phyloP scores from a whole-genome alignment of 805 yeast genomes.

The Lipomyces chichibuensis region DNA sequence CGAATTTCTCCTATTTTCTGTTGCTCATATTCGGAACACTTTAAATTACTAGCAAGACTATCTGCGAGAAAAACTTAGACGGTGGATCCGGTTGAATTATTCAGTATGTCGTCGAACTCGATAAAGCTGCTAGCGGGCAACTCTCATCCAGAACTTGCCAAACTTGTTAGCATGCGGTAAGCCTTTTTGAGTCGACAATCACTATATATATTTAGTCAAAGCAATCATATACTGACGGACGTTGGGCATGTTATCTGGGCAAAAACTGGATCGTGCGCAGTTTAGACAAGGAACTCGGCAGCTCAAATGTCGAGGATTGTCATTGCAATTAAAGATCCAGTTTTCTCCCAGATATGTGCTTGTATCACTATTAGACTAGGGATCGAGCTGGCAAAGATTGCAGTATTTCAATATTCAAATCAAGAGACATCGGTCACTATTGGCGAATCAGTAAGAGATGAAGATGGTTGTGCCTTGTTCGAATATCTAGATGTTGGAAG shows the following conservation, averaged over 20 bases:
- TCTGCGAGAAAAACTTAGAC: not conserved
- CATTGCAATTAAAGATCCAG: not conserved
- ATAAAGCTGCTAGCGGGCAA: slow-evolving; percentile 61
- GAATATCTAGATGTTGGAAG: not conserved
- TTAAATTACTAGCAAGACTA: not conserved
- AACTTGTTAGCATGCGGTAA: slow-evolving; percentile 60
- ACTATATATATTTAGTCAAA: not conserved
- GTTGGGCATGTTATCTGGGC: not conserved
- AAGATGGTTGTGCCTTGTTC: slow-evolving; percentile 52
- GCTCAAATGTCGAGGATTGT: not conserved
- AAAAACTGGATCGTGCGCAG: not conserved
- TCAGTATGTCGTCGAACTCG: slow-evolving; percentile 50
- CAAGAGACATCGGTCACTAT: slow-evolving; percentile 86
- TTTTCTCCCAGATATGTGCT: slow-evolving; percentile 4
- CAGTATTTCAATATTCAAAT: slow-evolving; percentile 83
- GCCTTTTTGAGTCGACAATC: slow-evolving; percentile 9
- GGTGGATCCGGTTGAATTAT: not conserved
- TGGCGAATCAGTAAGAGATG: slow-evolving; percentile 87
- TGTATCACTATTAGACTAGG: slow-evolving; percentile 52
- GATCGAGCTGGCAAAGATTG: slow-evolving; percentile 69
- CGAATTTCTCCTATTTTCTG: too few species aligned
- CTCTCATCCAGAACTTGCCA: slow-evolving; percentile 78
- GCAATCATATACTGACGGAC: not conserved
- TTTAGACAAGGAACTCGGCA: not conserved
- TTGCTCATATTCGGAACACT: not conserved